These are phyloP conservation scores for Echites panduratus DNA, from an alignment of 257 asterid species.

Conservation along the genomic window DNA sequence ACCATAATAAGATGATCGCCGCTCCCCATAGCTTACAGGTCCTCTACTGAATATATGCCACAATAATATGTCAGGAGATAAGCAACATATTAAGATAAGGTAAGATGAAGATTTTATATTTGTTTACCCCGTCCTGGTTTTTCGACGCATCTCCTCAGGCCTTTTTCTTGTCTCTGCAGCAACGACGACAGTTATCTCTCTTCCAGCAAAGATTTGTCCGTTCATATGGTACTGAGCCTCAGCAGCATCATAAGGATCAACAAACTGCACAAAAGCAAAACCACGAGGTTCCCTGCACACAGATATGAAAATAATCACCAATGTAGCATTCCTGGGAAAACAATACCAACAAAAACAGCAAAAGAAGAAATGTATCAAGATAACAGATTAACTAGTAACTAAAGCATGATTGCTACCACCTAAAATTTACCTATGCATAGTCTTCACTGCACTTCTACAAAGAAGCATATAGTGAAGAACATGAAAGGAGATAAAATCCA, in stretches of 20 bases:
- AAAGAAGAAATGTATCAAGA: not conserved
- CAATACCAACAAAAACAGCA: not conserved
- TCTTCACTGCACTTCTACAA: constrained; percentile 15
- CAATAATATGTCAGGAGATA: constrained; percentile 6
- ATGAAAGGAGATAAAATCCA: constrained; percentile 18
- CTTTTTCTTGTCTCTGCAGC: constrained; percentile 33
- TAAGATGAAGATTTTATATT: not conserved
- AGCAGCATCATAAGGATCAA: constrained; percentile 29
- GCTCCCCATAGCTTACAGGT: constrained; percentile 23
- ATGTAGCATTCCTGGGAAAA: not conserved
- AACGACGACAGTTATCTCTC: constrained; percentile 32
- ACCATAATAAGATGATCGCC: constrained; percentile 27
- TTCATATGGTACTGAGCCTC: constrained; percentile 36
- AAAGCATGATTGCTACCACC: constrained; percentile 6
- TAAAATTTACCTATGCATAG: not conserved
- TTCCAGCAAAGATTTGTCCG: constrained; percentile 29
- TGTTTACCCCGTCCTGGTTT: constrained; percentile 17
- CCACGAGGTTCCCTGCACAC: constrained; percentile 30
- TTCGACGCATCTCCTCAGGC: constrained; percentile 35
- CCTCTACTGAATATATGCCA: constrained; percentile 15
- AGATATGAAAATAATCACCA: not conserved
- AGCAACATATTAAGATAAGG: not conserved
- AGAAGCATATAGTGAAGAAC: constrained; percentile 11
- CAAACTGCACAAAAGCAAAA: constrained; percentile 33
- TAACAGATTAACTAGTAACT: constrained; percentile 5